Conservation (phyloP, 768 basidiomycete genomes). For the Rhodotorula babjevae region DNA sequence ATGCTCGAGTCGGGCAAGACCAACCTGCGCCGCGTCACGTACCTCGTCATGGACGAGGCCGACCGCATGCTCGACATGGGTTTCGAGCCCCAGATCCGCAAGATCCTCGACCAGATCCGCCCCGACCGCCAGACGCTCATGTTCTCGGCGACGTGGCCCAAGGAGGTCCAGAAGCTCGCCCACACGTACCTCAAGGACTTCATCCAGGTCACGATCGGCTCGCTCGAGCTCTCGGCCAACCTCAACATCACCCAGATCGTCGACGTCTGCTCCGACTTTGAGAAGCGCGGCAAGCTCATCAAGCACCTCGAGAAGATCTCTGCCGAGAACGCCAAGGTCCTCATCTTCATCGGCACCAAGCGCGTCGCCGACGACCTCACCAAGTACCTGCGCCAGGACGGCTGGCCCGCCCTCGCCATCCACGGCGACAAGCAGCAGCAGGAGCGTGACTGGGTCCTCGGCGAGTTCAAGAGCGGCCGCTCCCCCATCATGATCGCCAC, state of each 20-base stretch:
- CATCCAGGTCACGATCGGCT: conserved; percentile 98
- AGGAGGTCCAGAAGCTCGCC: conserved; percentile 96
- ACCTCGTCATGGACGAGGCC: conserved; percentile 98
- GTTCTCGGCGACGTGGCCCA: conserved; percentile 99
- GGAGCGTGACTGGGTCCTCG: conserved; percentile 82
- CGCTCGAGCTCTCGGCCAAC: conserved; percentile 96
- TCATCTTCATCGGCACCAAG: conserved; percentile 98
- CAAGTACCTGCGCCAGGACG: conserved; percentile 92
- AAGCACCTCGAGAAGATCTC: conserved; percentile 96
- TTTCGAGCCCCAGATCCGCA: conserved; percentile 98
- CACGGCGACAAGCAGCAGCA: conserved; percentile 99
- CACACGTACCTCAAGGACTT: conserved; percentile 92
- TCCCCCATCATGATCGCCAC: conserved; percentile 98
- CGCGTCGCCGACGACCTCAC: conserved; percentile 97
- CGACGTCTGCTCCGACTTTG: conserved; percentile 80
- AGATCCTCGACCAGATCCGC: conserved; percentile 83
- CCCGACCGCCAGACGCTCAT: conserved; percentile 98
- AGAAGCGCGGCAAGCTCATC: conserved; percentile 92
- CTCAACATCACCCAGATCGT: conserved; percentile 95
- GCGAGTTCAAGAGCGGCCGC: conserved; percentile 84
- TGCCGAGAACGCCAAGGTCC: conserved; percentile 92
- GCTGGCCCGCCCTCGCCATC: conserved; percentile 92
- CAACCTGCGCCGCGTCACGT: conserved; percentile 90
- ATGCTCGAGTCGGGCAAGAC: conserved; percentile 97
- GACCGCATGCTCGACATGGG: conserved; percentile 99